Conservation (phyloP, 2,329 filamentous ascomycete species). For the Claviceps maximensis region DNA sequence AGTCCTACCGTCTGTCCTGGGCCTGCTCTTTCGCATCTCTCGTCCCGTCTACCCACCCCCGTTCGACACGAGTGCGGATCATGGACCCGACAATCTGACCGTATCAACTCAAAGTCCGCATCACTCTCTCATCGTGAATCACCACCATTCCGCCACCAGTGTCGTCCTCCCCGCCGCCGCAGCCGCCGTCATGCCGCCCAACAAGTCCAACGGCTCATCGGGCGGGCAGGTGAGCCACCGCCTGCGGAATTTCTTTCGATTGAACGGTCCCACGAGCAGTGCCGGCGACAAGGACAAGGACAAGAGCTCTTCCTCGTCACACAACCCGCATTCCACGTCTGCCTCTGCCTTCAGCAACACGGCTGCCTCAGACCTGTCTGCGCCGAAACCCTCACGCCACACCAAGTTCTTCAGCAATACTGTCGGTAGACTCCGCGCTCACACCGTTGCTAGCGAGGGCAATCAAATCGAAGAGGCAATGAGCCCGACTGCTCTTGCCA, state of each 20-base stretch:
- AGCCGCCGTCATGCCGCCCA: constrained; percentile 32
- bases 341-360: constrained; percentile 8
- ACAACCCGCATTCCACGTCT: constrained; percentile 2
- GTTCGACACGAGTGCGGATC: constrained; percentile 14
- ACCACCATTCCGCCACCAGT: background rate
- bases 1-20: background rate
- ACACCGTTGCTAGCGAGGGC: constrained; percentile 85
- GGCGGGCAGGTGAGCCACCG: constrained; percentile 53
- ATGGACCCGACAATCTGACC: constrained; percentile 26
- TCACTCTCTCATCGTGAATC: background rate
- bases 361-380: constrained; percentile 6
- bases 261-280: constrained; percentile 36
- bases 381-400: constrained; percentile 58
- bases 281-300: constrained; percentile 25
- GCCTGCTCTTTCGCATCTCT: background rate
- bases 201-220: constrained; percentile 36
- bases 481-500: constrained; percentile 86
- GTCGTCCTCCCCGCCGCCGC: constrained; percentile 5
- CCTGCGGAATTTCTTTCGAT: constrained; percentile 59
- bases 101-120: background rate
- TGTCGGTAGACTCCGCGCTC: constrained; percentile 75
- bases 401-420: constrained; percentile 79
- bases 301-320: constrained; percentile 9
- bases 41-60: background rate
- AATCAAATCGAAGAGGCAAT: constrained; percentile 78